These are phyloP conservation scores for Lactarius evosmus DNA, from an alignment of 768 basidiomycete genomes.

Conservation along the genomic window DNA sequence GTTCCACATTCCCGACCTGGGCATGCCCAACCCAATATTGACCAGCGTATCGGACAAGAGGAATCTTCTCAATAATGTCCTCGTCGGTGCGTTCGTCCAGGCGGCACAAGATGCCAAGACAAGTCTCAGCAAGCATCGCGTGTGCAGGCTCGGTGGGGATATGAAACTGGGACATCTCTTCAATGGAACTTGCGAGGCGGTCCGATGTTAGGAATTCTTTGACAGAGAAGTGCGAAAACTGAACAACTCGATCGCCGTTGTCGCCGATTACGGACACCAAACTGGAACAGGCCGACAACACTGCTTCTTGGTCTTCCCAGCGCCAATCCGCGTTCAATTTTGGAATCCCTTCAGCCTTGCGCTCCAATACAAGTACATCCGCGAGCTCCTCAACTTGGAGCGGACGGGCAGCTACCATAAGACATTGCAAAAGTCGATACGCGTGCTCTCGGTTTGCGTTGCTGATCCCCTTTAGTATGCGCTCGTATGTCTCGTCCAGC, in stretches of 20 bases:
- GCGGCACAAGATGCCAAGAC: neutral
- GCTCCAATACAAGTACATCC: neutral
- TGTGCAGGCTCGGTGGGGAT: neutral
- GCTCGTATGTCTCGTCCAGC: slow-evolving; percentile 5
- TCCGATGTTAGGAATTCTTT: neutral
- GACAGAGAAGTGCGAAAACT: too few relatives aligned
- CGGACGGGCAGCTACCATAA: too few relatives aligned
- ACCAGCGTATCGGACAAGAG: neutral
- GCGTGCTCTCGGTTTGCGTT: neutral
- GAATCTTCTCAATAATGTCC: neutral
- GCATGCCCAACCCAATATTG: neutral
- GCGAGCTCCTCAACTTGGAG: neutral
- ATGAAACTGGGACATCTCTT: neutral
- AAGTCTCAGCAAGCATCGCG: neutral
- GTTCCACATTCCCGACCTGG: neutral
- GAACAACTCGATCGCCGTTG: too few relatives aligned
- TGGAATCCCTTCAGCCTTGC: too few relatives aligned
- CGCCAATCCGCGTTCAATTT: neutral
- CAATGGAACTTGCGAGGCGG: neutral
- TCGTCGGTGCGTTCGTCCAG: neutral
- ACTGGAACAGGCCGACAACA: too few relatives aligned
- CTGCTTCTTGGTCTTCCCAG: too few relatives aligned
- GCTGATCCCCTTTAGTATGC: neutral
- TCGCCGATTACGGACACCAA: too few relatives aligned
- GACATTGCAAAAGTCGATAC: neutral